Evolutionary conservation across 1,139 yeast species (phyloP), one percentile per base, ranked within the genome.

Genomic region (Suhomyces coccinellae): DNA sequence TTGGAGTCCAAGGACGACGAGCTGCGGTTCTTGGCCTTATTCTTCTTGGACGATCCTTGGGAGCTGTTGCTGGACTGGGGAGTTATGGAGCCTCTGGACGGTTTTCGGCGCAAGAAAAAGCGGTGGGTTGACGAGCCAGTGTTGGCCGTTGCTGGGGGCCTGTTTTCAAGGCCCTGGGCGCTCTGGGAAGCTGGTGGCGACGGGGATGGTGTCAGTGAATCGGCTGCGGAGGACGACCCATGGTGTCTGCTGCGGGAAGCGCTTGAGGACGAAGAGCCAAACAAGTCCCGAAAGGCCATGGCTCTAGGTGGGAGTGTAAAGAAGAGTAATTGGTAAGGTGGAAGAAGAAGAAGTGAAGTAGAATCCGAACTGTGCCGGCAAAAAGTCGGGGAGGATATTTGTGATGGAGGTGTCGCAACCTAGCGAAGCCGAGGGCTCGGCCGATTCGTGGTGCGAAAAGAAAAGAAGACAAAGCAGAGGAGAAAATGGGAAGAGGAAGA

Each of bases 241-340:
- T 20, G 24, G 24, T 4, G 24, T 6, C 8, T 20, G 24, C 2
- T 20, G 24, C 7, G 24, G 24, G 24, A 4, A 20, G 24, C 2
- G 24, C 7, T 20, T 20, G 24, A 17, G 20, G 51, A 41, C 40
- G 46, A 45, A 17, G 47, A 45, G 41, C 43, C 38, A 30, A 49
- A 41, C 29, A 52, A 53, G 40, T 43, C 52, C 33, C 52, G 48
- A 35, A 49, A 42, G 22, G 45, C 52, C 54, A 51, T 51, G 26
- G 36, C 38, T 16, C 20, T 7, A 20, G 26, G 10, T 10, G n/a
- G n/a, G 16, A 27, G n/a, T 26, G 13, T 27, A 12, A 7, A 16
- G 24, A 16, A 32, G 34, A 4, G 24, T 2, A 6, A 24, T 6
- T 7, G 20, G 12, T 16, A 13, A 34, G 12, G 22, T 11, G 29